These are phyloP conservation scores for Gymnopus androsaceus DNA, from an alignment of 1,284 basidiomycete species.

Conservation along the genomic window DNA sequence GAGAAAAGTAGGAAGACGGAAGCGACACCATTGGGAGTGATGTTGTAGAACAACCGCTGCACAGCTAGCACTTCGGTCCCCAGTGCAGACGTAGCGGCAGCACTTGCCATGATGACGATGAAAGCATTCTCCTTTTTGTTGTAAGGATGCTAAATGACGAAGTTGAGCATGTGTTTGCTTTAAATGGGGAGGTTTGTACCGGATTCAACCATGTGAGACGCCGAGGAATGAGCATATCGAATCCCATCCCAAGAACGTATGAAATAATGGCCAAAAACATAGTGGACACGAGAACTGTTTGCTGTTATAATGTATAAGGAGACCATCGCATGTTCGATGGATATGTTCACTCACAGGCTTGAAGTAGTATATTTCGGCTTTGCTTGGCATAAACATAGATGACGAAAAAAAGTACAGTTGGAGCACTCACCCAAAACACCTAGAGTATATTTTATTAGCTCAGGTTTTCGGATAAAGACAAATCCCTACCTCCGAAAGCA, in stretches of 20 bases:
- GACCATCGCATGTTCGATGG: not conserved
- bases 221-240: slow-evolving; percentile 85
- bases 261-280: slow-evolving; percentile 55
- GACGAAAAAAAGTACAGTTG: no score
- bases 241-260: slow-evolving; percentile 40
- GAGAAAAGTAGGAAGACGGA: slow-evolving; percentile 27
- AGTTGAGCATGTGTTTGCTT: not conserved
- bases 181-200: slow-evolving; percentile 22
- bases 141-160: slow-evolving; percentile 37
- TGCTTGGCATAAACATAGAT: no score
- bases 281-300: slow-evolving; percentile 51
- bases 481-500: slow-evolving; percentile 61
- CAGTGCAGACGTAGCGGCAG: slow-evolving; percentile 63
- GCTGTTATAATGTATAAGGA: slow-evolving; percentile 26
- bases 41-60: slow-evolving; percentile 55
- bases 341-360: slow-evolving; percentile 45
- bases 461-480: no score
- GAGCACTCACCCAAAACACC: no score
- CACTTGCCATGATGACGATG: slow-evolving; percentile 69
- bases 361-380: slow-evolving; percentile 1
- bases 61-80: slow-evolving; percentile 70
- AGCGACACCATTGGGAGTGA: slow-evolving; percentile 12
- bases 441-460: no score
- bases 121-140: slow-evolving; percentile 59
- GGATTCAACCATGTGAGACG: slow-evolving; percentile 72